Evolutionary conservation across 1,284 basidiomycete species (phyloP), one percentile per base, ranked within the genome.

Genomic region (Cutaneotrichosporon cavernicola): DNA sequence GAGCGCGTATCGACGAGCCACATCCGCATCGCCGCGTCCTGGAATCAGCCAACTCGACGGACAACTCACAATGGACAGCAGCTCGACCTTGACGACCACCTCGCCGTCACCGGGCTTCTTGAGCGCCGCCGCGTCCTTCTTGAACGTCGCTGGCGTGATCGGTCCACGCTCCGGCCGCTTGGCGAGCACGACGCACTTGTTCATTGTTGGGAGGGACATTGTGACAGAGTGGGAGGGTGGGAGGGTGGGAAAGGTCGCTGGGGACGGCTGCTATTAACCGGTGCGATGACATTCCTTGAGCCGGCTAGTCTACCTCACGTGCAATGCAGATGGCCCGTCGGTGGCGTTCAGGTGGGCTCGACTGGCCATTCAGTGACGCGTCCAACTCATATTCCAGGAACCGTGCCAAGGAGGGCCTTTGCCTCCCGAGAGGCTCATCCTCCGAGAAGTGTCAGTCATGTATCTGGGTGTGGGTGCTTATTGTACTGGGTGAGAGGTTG

Each of bases 21-120:
- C 11, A 87, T 88, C 40, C 92, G 86, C 90, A 93, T 92, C 0
- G 90, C 90, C 38, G 91, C 90, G 73, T 93, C 91, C 76, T 76
- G 63, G 34, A 22, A 40, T 57, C 11, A 58, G 56, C 30, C 2
- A 43, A 43, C 6, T 18, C 43, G n/a, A 18, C 16, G 16, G 43
- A 18, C 5, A 3, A 58, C 77, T 60, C 57, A 79, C 79, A 63
- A 93, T 81, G 47, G 89, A 90, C 22, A 91, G 76, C 82, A 88
- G 91, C 56, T 87, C 87, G 62, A 89, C 85, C 73, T 87, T 85
- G 38, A 94, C 86, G 50, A 93, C 81, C 2, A 87, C 86, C 74
- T 92, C 84, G 21, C 84, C 83, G 22, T 83, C 76, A 70, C 86
- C 83, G 61, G 90, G 82, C 56, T 77, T 71, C 2, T 85, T 82